A percentile compares a stretch with the other conserved stretches of the same genome.
phyloP scores from a whole-genome alignment of 768 basidiomycete species.

The Rickenella mellea region DNA sequence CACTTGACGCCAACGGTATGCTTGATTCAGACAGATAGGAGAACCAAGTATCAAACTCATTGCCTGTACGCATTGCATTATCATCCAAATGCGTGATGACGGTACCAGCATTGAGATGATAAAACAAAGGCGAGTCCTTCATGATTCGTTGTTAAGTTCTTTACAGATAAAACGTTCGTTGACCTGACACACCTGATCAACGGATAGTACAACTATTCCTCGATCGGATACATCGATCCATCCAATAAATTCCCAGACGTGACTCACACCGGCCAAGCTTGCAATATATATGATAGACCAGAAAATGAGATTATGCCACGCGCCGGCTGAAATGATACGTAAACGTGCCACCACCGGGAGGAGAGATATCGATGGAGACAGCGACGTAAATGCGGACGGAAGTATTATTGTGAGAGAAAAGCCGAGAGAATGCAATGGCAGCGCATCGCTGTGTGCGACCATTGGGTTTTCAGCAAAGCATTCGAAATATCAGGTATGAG shows the following conservation, averaged over 20 bases:
- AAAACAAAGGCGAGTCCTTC: conserved; percentile 54
- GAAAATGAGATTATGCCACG: conserved; percentile 67
- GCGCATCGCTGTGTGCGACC: conserved; percentile 40
- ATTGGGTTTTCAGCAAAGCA: background rate
- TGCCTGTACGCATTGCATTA: too few relatives aligned
- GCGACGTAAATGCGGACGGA: conserved; percentile 76
- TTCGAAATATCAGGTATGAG: background rate
- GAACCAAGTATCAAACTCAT: too few relatives aligned
- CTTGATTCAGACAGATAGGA: too few relatives aligned
- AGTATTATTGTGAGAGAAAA: conserved; percentile 51
- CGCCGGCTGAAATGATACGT: conserved; percentile 64
- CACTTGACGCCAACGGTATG: conserved; percentile 2
- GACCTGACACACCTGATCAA: conserved; percentile 39
- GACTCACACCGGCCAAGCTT: conserved; percentile 15
- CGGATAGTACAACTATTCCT: conserved; percentile 47
- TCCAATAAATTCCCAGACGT: conserved; percentile 25
- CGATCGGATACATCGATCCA: conserved; percentile 43
- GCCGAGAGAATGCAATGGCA: conserved; percentile 55
- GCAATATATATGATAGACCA: conserved; percentile 30
- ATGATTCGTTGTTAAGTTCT: conserved; percentile 3
- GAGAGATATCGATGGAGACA: conserved; percentile 25
- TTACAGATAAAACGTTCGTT: background rate
- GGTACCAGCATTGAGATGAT: conserved; percentile 44
- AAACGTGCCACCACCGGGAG: conserved; percentile 33
- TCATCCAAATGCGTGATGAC: conserved; percentile 65